Evolutionary conservation across 352 stramenopile genomes (phyloP), one percentile per base, ranked within the genome.

Genomic region (Globisporangium okanoganense): DNA sequence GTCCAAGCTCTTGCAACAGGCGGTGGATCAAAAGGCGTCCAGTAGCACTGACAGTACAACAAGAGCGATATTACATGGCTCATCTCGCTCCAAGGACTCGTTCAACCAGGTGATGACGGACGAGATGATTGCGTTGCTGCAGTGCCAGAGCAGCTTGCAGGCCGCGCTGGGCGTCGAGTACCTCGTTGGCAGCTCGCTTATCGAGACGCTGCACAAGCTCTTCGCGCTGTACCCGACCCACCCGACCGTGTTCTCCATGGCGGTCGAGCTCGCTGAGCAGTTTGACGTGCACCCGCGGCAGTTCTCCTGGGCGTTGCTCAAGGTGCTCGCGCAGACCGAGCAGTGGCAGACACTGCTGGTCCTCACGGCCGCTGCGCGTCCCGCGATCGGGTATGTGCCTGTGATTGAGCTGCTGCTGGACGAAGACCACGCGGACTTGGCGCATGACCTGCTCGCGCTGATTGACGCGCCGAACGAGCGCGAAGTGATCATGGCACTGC

Each of bases 131-230:
- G 31, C 68, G 33, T 60, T 89, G 14, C 45, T 87, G 9, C 66
- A 84, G 24, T 70, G 55, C 7, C 77, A 89, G 44, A 61, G 65
- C 40, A 56, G 67, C 0, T 71, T 89, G 16, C 69, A 87, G 49
- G 62, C 67, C 20, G 60, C 58, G 0, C 60, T 89, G 22, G 48
- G 64, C 3, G 61, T 76, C 24, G 67, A 61, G n/a, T 65, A 76
- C 40, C 56, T 90, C 18, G 67, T 88, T 9, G 74, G 80, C 9
- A 66, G 61, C 22, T 90, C 78, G 0, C 67, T 88, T 12, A 56
- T 85, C 29, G 76, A 88, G 55, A 88, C 76, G 29, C 55, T 88
- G 35, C 68, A 87, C 48, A 86, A 88, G 54, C 52, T 88, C n/a
- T 60, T 87, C 25, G 73, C 67, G 25, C 58, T 90, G 27, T 76